Evolutionary conservation across 495 filamentous ascomycete species (phyloP).

Genomic region (Aspergillus saccharolyticus): DNA sequence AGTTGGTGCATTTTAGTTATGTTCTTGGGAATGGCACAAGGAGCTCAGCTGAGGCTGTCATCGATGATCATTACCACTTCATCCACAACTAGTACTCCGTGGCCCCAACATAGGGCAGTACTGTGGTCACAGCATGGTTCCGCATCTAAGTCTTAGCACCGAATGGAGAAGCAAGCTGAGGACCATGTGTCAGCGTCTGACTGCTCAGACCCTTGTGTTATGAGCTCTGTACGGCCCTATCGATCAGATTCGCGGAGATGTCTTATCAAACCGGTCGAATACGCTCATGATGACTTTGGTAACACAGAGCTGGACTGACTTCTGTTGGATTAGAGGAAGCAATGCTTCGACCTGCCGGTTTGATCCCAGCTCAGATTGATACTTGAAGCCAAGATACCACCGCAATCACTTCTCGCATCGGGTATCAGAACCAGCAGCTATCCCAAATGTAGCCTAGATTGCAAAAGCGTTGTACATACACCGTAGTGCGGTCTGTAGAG

Average conservation of each 20-base stretch:
- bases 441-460: constrained; percentile 47
- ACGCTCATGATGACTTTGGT: too few species aligned
- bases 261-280: constrained; percentile 40
- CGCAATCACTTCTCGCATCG: constrained; percentile 45
- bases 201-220: constrained; percentile 35
- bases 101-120: constrained; percentile 44
- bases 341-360: constrained; percentile 15
- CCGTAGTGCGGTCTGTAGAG: constrained; percentile 24
- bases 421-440: constrained; percentile 44
- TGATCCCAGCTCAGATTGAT: constrained; percentile 40
- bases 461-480: constrained; percentile 43
- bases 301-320: too few species aligned
- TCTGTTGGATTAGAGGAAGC: too few species aligned
- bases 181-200: constrained; percentile 48
- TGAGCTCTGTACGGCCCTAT: constrained; percentile 36
- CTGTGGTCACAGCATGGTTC: constrained; percentile 45
- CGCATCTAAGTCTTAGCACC: constrained; percentile 29
- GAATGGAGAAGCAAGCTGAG: constrained; percentile 47
- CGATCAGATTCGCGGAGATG: constrained; percentile 48
- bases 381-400: constrained; percentile 45
- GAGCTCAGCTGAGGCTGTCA: constrained; percentile 31
- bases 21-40: constrained; percentile 31
- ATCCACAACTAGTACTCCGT: constrained; percentile 47
- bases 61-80: constrained; percentile 40
- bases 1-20: constrained; percentile 46